phyloP scores from a whole-genome alignment of 78 protist species.

The Dictyostelium firmibasis region DNA sequence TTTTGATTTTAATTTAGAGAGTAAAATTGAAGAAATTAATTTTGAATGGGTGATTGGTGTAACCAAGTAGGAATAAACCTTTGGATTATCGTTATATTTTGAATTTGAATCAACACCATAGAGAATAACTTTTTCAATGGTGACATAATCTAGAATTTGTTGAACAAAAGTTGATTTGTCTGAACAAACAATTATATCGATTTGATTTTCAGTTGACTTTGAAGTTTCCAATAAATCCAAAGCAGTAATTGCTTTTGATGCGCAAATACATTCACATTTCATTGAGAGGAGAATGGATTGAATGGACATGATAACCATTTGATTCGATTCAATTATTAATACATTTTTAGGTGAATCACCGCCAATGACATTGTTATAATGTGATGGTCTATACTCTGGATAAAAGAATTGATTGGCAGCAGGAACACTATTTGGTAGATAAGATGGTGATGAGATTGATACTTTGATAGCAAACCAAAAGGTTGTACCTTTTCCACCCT shows the following conservation, averaged over 20 bases:
- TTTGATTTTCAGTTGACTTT: background rate
- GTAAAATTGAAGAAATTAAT: slow-evolving; percentile 1
- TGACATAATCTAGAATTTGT: background rate
- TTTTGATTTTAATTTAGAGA: background rate
- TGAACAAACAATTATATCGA: background rate
- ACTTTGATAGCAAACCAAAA: slow-evolving; percentile 44
- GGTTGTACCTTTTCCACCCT: slow-evolving; percentile 38
- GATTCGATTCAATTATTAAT: slow-evolving; percentile 25
- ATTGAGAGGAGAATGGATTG: background rate
- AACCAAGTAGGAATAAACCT: background rate
- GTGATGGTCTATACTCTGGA: slow-evolving; percentile 43
- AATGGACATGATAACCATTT: slow-evolving; percentile 15
- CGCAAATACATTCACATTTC: slow-evolving; percentile 12
- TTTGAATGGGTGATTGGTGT: slow-evolving; percentile 48
- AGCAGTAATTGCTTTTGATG: background rate
- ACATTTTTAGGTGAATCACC: background rate
- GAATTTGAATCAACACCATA: slow-evolving; percentile 29
- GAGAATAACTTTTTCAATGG: background rate
- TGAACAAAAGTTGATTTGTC: background rate
- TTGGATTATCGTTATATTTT: background rate
- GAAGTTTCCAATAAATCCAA: background rate
- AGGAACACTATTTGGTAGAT: slow-evolving; percentile 56
- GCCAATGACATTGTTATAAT: background rate
- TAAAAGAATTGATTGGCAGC: slow-evolving; percentile 64
- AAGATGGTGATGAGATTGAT: slow-evolving; percentile 26